Percentiles rank a stretch among this genome's conserved stretches.
phyloP scores from a whole-genome alignment of 345 rosid species.

The Eucalyptus globulus region DNA sequence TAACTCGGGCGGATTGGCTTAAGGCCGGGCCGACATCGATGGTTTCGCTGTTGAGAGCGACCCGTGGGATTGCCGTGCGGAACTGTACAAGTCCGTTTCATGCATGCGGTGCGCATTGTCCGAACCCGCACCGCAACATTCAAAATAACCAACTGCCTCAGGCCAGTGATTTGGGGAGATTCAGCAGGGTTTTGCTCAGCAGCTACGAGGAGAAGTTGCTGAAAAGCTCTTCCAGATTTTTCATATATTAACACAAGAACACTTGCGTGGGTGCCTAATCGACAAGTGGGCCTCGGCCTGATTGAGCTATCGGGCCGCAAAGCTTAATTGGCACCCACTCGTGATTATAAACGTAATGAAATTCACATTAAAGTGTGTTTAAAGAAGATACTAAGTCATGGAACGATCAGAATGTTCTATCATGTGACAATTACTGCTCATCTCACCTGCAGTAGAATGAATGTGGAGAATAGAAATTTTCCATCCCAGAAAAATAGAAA shows the following conservation, averaged over 20 bases:
- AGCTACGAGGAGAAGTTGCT: background rate
- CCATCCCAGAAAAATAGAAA: background rate
- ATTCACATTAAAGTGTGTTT: background rate
- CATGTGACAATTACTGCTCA: background rate
- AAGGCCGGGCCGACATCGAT: background rate
- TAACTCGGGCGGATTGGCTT: background rate
- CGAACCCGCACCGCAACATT: background rate
- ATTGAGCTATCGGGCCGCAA: background rate
- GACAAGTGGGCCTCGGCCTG: background rate
- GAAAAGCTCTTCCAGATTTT: background rate
- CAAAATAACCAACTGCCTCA: background rate
- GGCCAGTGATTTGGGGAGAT: background rate
- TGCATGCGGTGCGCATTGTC: fast-evolving
- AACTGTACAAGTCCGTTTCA: background rate
- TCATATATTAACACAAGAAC: background rate
- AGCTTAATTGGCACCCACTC: background rate
- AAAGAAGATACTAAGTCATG: background rate
- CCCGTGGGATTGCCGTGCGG: background rate
- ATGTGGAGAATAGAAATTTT: background rate
- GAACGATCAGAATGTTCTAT: background rate
- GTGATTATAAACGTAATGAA: background rate
- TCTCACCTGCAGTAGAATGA: background rate
- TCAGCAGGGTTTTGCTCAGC: background rate
- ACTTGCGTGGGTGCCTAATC: background rate
- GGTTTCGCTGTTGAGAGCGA: background rate